Evolutionary conservation across 2,329 filamentous ascomycete species (phyloP).

Genomic region (Tolypocladium cylindrosporum): DNA sequence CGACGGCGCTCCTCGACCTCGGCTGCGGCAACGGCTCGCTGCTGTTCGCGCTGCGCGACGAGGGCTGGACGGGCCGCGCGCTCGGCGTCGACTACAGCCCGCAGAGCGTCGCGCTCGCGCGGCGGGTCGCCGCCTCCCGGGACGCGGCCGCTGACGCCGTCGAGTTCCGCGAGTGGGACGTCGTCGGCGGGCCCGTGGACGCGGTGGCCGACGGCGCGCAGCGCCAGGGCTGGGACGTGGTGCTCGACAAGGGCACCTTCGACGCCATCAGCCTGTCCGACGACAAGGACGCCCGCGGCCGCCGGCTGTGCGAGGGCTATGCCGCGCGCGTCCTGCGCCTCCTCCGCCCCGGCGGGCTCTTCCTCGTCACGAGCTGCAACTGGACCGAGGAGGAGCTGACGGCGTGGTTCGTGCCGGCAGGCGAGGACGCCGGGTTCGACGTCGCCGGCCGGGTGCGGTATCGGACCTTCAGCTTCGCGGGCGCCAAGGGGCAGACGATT

Average conservation of each 20-base stretch:
- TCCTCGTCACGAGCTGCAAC: slow-evolving; percentile 92
- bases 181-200: slow-evolving; percentile 35
- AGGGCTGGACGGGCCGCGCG: slow-evolving; percentile 55
- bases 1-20: slow-evolving; percentile 67
- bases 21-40: slow-evolving; percentile 92
- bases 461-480: slow-evolving; percentile 80
- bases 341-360: slow-evolving; percentile 59
- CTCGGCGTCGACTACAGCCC: slow-evolving; percentile 84
- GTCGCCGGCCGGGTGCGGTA: slow-evolving; percentile 66
- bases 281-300: slow-evolving; percentile 40
- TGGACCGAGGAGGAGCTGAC: slow-evolving; percentile 88
- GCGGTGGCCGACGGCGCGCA: slow-evolving; percentile 21
- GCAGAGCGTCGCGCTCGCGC: slow-evolving; percentile 64
- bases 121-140: slow-evolving; percentile 41
- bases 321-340: slow-evolving; percentile 56
- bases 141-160: slow-evolving; percentile 16
- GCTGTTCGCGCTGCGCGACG: slow-evolving; percentile 66
- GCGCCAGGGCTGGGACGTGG: slow-evolving; percentile 65
- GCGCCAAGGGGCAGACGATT: slow-evolving; percentile 78
- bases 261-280: slow-evolving; percentile 78
- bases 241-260: slow-evolving; percentile 97
- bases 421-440: slow-evolving; percentile 35
- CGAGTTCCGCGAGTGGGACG: slow-evolving; percentile 50
- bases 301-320: slow-evolving; percentile 67
- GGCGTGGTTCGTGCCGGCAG: slow-evolving; percentile 57